phyloP scores from a whole-genome alignment of 2,329 filamentous ascomycete species.

The Epichloe baconii region DNA sequence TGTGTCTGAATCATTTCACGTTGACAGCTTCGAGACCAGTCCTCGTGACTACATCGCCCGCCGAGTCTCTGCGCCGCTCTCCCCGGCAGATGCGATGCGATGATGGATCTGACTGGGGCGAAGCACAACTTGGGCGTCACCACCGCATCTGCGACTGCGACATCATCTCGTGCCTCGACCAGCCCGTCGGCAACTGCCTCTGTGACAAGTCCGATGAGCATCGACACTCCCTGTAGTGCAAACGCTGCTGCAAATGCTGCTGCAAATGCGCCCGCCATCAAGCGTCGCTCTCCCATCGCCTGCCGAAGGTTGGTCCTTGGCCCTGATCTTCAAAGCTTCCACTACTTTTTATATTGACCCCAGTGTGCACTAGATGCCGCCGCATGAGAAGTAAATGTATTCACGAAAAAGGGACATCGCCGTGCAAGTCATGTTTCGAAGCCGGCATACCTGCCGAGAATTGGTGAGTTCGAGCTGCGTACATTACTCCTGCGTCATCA shows the following conservation, averaged over 20 bases:
- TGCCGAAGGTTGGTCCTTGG: conserved; percentile 32
- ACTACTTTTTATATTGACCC: too few relatives aligned
- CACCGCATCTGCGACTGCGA: background rate
- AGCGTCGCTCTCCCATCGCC: conserved; percentile 37
- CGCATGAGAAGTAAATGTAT: conserved; percentile 44
- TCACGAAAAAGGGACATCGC: conserved; percentile 31
- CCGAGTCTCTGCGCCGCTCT: background rate
- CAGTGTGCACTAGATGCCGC: conserved; percentile 29
- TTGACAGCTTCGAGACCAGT: background rate
- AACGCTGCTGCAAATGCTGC: background rate
- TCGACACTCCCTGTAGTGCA: background rate
- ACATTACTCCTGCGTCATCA: background rate
- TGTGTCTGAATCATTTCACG: too few relatives aligned
- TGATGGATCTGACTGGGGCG: conserved; percentile 4
- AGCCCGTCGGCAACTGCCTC: conserved; percentile 1
- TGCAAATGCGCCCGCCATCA: conserved; percentile 19
- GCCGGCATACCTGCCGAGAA: conserved; percentile 34
- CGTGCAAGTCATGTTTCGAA: conserved; percentile 38
- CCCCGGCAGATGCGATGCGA: background rate
- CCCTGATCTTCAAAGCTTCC: background rate
- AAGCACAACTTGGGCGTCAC: conserved; percentile 1
- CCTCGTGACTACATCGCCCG: background rate
- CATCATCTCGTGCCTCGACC: conserved; percentile 2
- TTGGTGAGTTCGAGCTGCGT: conserved; percentile 28
- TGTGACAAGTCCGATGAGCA: conserved; percentile 2